Conservation (phyloP, 2,329 filamentous ascomycete genomes). For the Venturia oleaginea region DNA sequence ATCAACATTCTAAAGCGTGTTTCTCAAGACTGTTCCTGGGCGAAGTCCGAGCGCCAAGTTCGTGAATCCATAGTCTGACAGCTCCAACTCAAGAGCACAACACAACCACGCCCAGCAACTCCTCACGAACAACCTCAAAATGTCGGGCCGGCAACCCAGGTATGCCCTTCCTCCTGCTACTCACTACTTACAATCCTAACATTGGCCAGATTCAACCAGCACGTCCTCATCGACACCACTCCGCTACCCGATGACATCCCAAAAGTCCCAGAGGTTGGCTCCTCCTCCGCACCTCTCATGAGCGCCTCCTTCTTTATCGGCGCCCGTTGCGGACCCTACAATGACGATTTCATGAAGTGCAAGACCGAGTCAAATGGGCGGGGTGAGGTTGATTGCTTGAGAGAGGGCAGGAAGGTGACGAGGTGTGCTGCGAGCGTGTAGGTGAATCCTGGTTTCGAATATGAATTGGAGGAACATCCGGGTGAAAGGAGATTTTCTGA, state of each 20-base stretch:
- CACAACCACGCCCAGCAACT: neutral
- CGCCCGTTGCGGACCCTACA: slow-evolving; percentile 86
- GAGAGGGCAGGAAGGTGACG: slow-evolving; percentile 92
- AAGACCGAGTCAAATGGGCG: slow-evolving; percentile 87
- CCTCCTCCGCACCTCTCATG: slow-evolving; percentile 83
- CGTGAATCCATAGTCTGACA: neutral
- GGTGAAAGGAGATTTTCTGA: slow-evolving; percentile 14
- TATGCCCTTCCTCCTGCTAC: slow-evolving; percentile 27
- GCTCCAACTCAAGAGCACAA: neutral
- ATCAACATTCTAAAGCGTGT: neutral
- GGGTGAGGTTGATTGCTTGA: slow-evolving; percentile 90
- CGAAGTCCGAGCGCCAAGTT: neutral
- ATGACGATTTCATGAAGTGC: slow-evolving; percentile 99
- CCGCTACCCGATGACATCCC: slow-evolving; percentile 88
- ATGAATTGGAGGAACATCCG: neutral
- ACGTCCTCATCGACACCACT: slow-evolving; percentile 89
- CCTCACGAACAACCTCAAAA: slow-evolving; percentile 31
- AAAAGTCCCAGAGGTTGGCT: slow-evolving; percentile 85
- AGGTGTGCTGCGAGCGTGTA: slow-evolving; percentile 95
- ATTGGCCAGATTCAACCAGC: slow-evolving; percentile 74
- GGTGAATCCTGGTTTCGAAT: slow-evolving; percentile 9
- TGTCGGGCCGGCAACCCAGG: slow-evolving; percentile 53
- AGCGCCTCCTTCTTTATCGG: slow-evolving; percentile 96
- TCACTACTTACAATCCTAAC: neutral
- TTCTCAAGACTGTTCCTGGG: neutral